Evolutionary conservation across 1,139 yeast genomes (phyloP), one percentile per base, ranked within the genome.

Genomic region (Sugiyamaella sp.): DNA sequence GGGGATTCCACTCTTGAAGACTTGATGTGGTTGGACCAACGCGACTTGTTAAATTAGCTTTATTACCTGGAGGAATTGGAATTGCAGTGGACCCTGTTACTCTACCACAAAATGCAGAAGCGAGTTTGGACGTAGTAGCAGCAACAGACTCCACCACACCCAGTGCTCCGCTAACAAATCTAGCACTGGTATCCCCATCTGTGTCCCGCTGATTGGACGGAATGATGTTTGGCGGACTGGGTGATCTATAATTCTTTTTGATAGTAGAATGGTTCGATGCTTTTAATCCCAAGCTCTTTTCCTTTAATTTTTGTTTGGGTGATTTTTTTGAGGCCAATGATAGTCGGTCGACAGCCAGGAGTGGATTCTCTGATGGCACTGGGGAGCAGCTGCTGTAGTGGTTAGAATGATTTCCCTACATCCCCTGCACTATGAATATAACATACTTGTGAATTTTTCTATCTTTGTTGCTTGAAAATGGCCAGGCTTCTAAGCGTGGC

Each of bases 1-100:
- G 49, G 1, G 64, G 63, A 22, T 39, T 33, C 27, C 40, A 33
- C 22, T 44, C 22, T 33, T 35, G 47, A 16, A 29, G 37, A 10
- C 17, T 32, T 16, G 33, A 25, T 39, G 43, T 39, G 12, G 12
- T 25, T 12, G 33, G 33, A 14, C 20, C 16, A 27, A 17, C 17
- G 14, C 6, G 3, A 20, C 4, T 19, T 19, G 5, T 38, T 38
- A 4, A 4, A 12, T 8, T 12, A 8, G 25, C 10, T 5, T n/a
- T 39, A 20, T 10, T 39, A 3, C 10, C 16, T 10, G 14, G 9
- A 39, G 43, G 29, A 4, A 29, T 39, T 20, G 43, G 14, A 10
- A 17, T 35, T 19, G n/a, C 32, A 43, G 4, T 21, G 4, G 47
- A 19, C 12, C 39, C 38, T 17, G 47, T 12, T 5, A 16, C 21